These are phyloP conservation scores for Wickerhamiella siamensis DNA, from an alignment of 805 yeast species.

Conservation along the genomic window DNA sequence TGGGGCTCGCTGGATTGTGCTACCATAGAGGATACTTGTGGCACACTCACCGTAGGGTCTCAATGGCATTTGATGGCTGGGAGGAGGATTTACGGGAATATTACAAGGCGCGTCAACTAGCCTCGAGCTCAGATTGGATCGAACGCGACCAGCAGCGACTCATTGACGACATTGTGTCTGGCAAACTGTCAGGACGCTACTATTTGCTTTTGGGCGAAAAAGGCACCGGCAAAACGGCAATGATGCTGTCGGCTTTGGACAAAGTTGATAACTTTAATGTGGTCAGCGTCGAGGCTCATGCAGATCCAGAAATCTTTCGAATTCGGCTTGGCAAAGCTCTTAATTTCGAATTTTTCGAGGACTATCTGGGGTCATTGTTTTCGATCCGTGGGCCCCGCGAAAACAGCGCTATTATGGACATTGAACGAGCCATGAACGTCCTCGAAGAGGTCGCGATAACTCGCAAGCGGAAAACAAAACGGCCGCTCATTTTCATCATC, in stretches of 20 bases:
- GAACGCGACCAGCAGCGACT: slow-evolving; percentile 52
- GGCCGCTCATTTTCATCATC: slow-evolving; percentile 55
- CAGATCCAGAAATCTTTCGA: slow-evolving; percentile 72
- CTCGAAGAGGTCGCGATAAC: slow-evolving; percentile 57
- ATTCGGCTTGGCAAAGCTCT: slow-evolving; percentile 63
- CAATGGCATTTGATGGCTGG: slow-evolving; percentile 49
- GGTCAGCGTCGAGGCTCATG: slow-evolving; percentile 64
- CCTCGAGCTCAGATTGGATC: slow-evolving; percentile 38
- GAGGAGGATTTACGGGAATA: slow-evolving; percentile 33
- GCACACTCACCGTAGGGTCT: slow-evolving; percentile 52
- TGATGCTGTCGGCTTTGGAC: slow-evolving; percentile 56
- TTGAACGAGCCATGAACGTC: slow-evolving; percentile 67
- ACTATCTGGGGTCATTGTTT: slow-evolving; percentile 68
- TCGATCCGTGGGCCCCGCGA: slow-evolving; percentile 76
- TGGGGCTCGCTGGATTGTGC: slow-evolving; percentile 57
- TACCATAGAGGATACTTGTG: slow-evolving; percentile 49
- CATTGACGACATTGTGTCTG: slow-evolving; percentile 51
- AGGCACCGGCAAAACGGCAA: slow-evolving; percentile 74
- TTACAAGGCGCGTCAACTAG: slow-evolving; percentile 12
- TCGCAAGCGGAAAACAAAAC: slow-evolving; percentile 24
- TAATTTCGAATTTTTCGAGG: slow-evolving; percentile 61
- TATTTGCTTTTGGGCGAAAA: slow-evolving; percentile 66
- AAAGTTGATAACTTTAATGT: slow-evolving; percentile 50
- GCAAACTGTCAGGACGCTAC: slow-evolving; percentile 53
- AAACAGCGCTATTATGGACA: slow-evolving; percentile 66